Conservation (phyloP, 495 filamentous ascomycete species). For the Penicillium canescens region DNA sequence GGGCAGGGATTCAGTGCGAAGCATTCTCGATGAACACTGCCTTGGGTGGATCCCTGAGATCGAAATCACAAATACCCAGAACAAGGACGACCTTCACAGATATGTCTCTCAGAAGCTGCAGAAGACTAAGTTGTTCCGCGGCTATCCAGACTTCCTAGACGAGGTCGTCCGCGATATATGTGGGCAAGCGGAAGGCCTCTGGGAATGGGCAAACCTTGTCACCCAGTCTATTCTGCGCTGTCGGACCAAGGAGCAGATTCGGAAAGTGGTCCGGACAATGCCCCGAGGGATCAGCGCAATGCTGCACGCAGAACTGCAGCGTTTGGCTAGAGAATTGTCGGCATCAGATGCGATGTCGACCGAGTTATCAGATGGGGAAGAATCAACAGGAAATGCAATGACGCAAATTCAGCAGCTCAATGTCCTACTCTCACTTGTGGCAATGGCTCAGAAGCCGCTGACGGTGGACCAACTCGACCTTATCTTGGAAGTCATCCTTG, state of each 20-base stretch:
- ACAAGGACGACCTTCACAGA: constrained; percentile 13
- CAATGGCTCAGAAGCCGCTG: constrained; percentile 9
- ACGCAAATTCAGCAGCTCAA: constrained; percentile 11
- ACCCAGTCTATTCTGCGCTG: constrained; percentile 11
- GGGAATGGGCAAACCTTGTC: constrained; percentile 25
- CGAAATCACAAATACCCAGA: constrained; percentile 7
- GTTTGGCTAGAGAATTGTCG: constrained; percentile 7
- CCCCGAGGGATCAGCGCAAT: constrained; percentile 16
- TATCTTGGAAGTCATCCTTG: constrained; percentile 1
- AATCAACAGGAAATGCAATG: not conserved
- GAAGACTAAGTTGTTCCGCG: constrained; percentile 8
- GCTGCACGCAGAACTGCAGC: constrained; percentile 12
- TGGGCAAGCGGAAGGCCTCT: constrained; percentile 14
- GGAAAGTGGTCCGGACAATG: constrained; percentile 7
- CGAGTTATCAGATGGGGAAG: constrained; percentile 8
- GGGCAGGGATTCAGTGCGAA: constrained; percentile 14
- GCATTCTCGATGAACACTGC: constrained; percentile 7
- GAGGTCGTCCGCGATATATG: constrained; percentile 8
- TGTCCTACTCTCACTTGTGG: constrained; percentile 11
- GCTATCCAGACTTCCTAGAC: not conserved
- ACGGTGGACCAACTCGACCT: constrained; percentile 1
- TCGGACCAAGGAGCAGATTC: constrained; percentile 15
- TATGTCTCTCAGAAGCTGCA: constrained; percentile 9
- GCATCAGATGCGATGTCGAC: too few species aligned
- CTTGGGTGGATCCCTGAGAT: constrained; percentile 5